Evolutionary conservation across 176 grass and related monocot genomes (phyloP).

Genomic region (Bonia amplexicaulis): DNA sequence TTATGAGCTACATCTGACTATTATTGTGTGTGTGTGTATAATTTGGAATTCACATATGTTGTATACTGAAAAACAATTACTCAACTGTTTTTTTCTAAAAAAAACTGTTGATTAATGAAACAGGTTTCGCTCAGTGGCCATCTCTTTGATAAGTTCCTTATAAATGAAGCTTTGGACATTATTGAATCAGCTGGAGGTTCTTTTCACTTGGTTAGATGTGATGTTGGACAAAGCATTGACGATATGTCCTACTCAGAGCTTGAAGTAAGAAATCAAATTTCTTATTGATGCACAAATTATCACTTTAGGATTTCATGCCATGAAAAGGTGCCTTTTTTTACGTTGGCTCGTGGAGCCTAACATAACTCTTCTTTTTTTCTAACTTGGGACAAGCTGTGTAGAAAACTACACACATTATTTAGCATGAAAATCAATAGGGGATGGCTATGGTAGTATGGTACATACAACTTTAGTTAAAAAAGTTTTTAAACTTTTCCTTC

Average conservation of each 20-base stretch:
- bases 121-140: conserved; percentile 95
- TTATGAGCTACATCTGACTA: not conserved
- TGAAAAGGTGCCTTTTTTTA: no score
- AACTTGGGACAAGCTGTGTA: no score
- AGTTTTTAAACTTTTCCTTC: not conserved
- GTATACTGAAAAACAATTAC: not conserved
- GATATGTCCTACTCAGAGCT: conserved; percentile 92
- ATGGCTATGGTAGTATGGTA: not conserved
- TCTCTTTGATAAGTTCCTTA: conserved; percentile 94
- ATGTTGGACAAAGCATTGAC: conserved; percentile 80
- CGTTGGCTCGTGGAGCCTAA: no score
- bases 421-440: not conserved
- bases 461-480: not conserved
- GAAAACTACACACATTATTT: not conserved
- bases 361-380: no score
- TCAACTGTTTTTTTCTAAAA: not conserved
- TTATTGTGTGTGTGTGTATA: not conserved
- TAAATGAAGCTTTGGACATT: conserved; percentile 93
- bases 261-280: conserved; percentile 58
- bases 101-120: conserved; percentile 8
- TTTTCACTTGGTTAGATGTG: conserved; percentile 71
- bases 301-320: no score
- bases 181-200: conserved; percentile 83
- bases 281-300: not conserved
- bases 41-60: not conserved